Base-by-base conservation (phyloP, 208 protist genomes). In the Blastocrithidia nonstop region DNA sequence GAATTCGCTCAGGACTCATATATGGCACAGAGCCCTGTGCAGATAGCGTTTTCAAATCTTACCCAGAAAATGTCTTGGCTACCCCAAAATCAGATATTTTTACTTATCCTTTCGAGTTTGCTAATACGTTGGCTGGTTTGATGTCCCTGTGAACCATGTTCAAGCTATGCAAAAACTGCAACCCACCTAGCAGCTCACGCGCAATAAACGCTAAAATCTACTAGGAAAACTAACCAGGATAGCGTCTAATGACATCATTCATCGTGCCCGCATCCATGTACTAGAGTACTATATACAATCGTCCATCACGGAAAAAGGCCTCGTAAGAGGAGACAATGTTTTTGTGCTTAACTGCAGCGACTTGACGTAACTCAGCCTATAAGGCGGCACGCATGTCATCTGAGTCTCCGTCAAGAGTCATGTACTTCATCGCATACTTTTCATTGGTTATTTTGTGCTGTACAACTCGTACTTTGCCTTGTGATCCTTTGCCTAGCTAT, bases 41-140 rank as follows among this genome's bases (percentile, higher is more conserved):
- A 6, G 85, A 88, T 3, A 89, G 50, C 11, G 83, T 93, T 49
- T 88, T 64, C 21, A 76, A 50, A 48, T 87, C 71, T 4, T 57
- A 74, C 23, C 71, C 75, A 27, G 65, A 79, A 54, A 89, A 82
- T 8, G 56, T 85, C 45, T 86, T 87, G 9, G 93, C 90, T 0
- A 98, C 81, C 13, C 96, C 95, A 69, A 98, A 98, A 61, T 98
- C 96, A 6, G 88, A 93, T 8, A 98, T 87, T 65, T 98, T 98
- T 13, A 97, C 75, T 19, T 91, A 65, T 36, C 95, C 95, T 9
- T 92, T 83, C 5, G 69, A 77, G 66, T 98, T 98, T 24, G 96
- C 71, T 13, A 99, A 66, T 16, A 98, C 69, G 61, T 99, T 99
- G 17, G 80, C 86, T 9, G 96, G 96, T 50, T 98, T 97, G 29